These are phyloP conservation scores for Fusarium vanettenii DNA, from an alignment of 2,329 filamentous ascomycete species.

Conservation along the genomic window DNA sequence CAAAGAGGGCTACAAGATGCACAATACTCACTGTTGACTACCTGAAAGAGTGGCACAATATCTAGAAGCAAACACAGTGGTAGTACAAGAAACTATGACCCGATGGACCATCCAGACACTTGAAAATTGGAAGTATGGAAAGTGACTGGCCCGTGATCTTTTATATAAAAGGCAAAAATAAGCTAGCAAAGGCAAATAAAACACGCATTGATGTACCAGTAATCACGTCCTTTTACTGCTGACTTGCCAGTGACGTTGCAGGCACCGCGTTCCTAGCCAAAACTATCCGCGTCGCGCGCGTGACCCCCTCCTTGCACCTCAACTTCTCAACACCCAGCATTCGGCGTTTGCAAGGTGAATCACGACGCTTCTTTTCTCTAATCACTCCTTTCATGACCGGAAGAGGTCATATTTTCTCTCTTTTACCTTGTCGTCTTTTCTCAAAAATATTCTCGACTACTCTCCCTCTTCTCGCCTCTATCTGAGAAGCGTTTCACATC, in stretches of 20 bases:
- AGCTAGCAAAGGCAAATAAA: neutral
- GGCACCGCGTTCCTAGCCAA: neutral
- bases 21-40: neutral
- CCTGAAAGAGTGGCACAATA: neutral
- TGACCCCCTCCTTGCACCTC: neutral
- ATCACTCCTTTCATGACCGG: neutral
- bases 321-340: neutral
- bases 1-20: neutral
- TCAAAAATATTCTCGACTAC: neutral
- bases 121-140: neutral
- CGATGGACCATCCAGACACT: neutral
- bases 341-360: constrained; percentile 2
- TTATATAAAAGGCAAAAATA: neutral
- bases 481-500: neutral
- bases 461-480: neutral
- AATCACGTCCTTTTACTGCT: neutral
- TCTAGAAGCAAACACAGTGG: neutral
- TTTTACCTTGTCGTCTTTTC: neutral
- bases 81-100: neutral
- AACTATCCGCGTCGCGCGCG: neutral
- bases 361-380: neutral
- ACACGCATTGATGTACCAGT: neutral
- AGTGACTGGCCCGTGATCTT: neutral
- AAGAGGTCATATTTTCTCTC: neutral
- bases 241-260: neutral